phyloP scores from a whole-genome alignment of 768 basidiomycete genomes.

The Tricholoma sp. region DNA sequence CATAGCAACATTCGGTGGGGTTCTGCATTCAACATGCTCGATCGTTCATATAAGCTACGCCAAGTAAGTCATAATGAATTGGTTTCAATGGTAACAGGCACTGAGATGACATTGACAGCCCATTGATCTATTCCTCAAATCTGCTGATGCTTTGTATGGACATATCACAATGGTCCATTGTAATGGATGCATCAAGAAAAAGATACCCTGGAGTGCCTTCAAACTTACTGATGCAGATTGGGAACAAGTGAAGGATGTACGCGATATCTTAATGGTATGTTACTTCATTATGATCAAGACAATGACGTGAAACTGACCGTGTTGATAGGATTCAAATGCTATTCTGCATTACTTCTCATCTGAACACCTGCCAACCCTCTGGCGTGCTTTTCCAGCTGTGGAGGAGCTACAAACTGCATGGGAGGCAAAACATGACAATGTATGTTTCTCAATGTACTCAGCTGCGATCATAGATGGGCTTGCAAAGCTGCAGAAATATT shows the following conservation, averaged over 20 bases:
- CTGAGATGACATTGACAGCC: background rate
- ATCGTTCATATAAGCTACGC: background rate
- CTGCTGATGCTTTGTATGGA: constrained; percentile 2
- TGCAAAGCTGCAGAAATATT: constrained; percentile 19
- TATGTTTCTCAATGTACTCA: constrained; percentile 17
- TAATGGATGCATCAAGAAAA: background rate
- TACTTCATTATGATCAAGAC: too few relatives aligned
- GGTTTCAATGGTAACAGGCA: too few relatives aligned
- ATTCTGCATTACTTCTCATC: constrained; percentile 20
- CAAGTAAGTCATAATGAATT: background rate
- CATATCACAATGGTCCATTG: constrained; percentile 7
- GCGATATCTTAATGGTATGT: constrained; percentile 4
- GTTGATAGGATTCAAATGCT: constrained; percentile 16
- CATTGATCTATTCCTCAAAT: constrained; percentile 6
- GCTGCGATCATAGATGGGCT: constrained; percentile 15
- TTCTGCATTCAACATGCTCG: background rate
- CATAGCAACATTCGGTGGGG: constrained; percentile 12
- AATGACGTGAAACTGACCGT: background rate
- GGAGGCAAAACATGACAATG: constrained; percentile 18
- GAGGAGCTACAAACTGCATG: constrained; percentile 23
- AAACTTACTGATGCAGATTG: constrained; percentile 1
- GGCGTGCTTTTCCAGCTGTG: constrained; percentile 20
- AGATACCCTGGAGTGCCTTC: constrained; percentile 8
- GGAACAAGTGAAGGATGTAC: constrained; percentile 1
- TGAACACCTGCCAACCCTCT: constrained; percentile 20